Conservation (phyloP, 1,139 yeast species). For the Spencermartinsiella ligniputridi region DNA sequence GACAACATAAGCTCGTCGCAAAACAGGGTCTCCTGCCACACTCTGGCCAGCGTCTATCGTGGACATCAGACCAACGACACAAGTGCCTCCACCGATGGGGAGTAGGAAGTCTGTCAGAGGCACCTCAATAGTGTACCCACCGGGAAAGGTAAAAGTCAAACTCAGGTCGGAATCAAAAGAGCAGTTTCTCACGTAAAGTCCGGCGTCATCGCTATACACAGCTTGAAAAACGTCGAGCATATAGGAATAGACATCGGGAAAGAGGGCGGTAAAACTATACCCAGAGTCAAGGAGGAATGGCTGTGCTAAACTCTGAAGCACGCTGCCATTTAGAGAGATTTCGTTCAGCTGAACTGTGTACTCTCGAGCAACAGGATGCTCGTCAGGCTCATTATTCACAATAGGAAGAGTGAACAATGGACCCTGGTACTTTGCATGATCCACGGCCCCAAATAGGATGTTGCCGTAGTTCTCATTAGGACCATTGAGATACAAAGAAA, state of each 20-base stretch:
- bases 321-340: slow-evolving; percentile 7
- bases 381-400: slow-evolving; percentile 12
- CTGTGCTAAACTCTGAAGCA: slow-evolving; percentile 25
- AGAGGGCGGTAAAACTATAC: slow-evolving; percentile 15
- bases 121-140: slow-evolving; percentile 11
- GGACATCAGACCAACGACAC: slow-evolving; percentile 12
- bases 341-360: slow-evolving; percentile 16
- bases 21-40: slow-evolving; percentile 51
- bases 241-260: slow-evolving; percentile 5
- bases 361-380: slow-evolving; percentile 12
- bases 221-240: slow-evolving; percentile 13
- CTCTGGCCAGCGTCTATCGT: slow-evolving; percentile 11
- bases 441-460: slow-evolving; percentile 57
- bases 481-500: slow-evolving; percentile 51
- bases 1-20: slow-evolving; percentile 51
- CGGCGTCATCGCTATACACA: slow-evolving; percentile 9
- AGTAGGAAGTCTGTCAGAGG: slow-evolving; percentile 13
- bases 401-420: slow-evolving; percentile 33
- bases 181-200: slow-evolving; percentile 11
- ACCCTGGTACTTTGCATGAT: slow-evolving; percentile 49
- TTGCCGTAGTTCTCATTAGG: slow-evolving; percentile 42
- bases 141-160: slow-evolving; percentile 14
- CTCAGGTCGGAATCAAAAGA: slow-evolving; percentile 8
- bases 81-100: slow-evolving; percentile 11
- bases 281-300: slow-evolving; percentile 45